Evolutionary conservation across 495 filamentous ascomycete genomes (phyloP), one percentile per base, ranked within the genome.

Genomic region (Penicillium desertorum): DNA sequence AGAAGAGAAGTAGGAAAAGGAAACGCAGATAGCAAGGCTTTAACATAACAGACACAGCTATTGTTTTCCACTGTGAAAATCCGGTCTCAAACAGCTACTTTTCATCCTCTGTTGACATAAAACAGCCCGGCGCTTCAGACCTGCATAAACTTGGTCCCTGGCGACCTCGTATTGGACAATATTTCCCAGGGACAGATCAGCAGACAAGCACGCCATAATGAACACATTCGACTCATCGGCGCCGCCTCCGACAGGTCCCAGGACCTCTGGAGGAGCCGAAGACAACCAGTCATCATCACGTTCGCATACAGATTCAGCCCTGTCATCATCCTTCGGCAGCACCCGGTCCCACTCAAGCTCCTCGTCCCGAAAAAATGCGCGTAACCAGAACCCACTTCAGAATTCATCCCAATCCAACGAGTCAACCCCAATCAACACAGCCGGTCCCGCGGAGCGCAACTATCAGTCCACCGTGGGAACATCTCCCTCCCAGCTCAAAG

Each of bases 191-290:
- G n/a, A 59, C 57, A 45, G 56, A 53, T 47, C 23, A 66, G 60
- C 57, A 48, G 34, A 62, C 56, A 61, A 73, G 63, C 70, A 72
- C 72, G 71, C 65, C 71, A 75, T 74, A 62, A 76, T 76, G 75
- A 66, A 71, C 45, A 64, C 65, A 29, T 62, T 61, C 61, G 69
- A 71, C 61, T 64, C 66, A 69, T 65, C 61, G 63, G 60, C 56
- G 46, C 57, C 58, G 36, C 20, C 54, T 65, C 58, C 62, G 58
- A 68, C 59, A 57, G 62, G 64, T n/a, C 41, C 56, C 37, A 45
- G 48, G 52, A 52, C 50, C 49, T 14, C 42, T 25, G 50, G 16
- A 49, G 43, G 45, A 46, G 57, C 57, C 55, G 62, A 56, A 59
- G 52, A 63, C 45, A 59, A 61, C 50, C 45, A 44, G 9, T 67